Evolutionary conservation across 768 basidiomycete species (phyloP), one percentile per base, ranked within the genome.

Genomic region (Trametes villosa): DNA sequence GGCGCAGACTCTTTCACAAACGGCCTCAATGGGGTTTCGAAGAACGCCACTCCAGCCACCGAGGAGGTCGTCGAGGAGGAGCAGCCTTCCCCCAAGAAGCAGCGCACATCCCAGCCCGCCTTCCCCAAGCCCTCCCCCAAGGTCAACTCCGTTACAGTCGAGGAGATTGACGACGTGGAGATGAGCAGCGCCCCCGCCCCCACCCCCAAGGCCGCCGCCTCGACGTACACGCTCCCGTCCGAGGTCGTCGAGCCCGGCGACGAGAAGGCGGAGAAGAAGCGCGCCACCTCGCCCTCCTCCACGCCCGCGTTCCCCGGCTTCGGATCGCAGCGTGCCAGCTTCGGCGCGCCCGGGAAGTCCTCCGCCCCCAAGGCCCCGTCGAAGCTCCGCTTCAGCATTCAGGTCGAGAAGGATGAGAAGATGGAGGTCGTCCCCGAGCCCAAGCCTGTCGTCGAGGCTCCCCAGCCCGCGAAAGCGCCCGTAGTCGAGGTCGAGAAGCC

Each of bases 361-460:
- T 83, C 78, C 27, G 81, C 81, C 9, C 91, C 91, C 1, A 89
- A 86, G 68, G 88, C 89, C 56, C 89, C 91, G 2, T 91, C 91
- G 59, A 92, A 91, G 68, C 78, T 92, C 57, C 83, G 91, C 27
- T 88, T 81, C 66, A 89, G 89, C 65, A 84, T 88, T 71, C 83
- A 85, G 47, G 81, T 83, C 3, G 88, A 87, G 54, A 74, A 72
- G 60, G 78, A 78, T 29, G 77, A 77, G 59, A 70, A 69, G 59
- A 60, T 62, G 59, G 60, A 62, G 22, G 29, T 40, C 24, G 38
- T 33, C 30, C 38, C 62, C 26, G 51, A 49, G 22, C 34, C 48
- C 11, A 18, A 48, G 8, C 17, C 27, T 17, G 2, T 44, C 17
- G 12, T 51, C 2, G 17, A 27, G 50, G 49, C 63, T 0, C 46